A percentile compares a stretch with the other conserved stretches of the same genome.
These are phyloP conservation scores for Alternaria conjuncta DNA, from an alignment of 2,329 filamentous ascomycete genomes.

Conservation along the genomic window DNA sequence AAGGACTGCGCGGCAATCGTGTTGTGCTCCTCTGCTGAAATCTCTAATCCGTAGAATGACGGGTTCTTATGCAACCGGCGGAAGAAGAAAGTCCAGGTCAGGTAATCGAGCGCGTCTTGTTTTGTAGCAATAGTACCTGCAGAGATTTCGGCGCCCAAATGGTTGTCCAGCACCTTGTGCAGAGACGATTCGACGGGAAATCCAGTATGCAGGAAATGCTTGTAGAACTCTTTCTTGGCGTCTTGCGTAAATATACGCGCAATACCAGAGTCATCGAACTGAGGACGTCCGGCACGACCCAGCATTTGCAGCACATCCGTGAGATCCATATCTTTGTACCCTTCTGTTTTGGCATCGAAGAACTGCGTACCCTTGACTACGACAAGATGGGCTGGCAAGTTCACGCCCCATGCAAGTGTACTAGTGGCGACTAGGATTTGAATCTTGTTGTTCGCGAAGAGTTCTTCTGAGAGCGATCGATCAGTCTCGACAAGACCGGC, in stretches of 20 bases:
- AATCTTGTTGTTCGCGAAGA: conserved; percentile 97
- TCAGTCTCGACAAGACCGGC: conserved; percentile 96
- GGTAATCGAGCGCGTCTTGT: conserved; percentile 95
- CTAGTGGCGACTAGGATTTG: conserved; percentile 95
- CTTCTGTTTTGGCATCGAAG: conserved; percentile 97
- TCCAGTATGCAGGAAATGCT: conserved; percentile 97
- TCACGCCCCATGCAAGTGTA: conserved; percentile 97
- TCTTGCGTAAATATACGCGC: conserved; percentile 98
- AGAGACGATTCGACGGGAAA: conserved; percentile 97
- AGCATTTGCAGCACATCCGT: conserved; percentile 99
- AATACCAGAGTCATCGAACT: conserved; percentile 95
- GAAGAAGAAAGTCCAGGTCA: conserved; percentile 99
- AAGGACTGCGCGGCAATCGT: conserved; percentile 82
- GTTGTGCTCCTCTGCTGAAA: conserved; percentile 90
- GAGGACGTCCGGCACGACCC: conserved; percentile 90
- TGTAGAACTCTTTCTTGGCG: conserved; percentile 98
- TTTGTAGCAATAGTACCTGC: conserved; percentile 92
- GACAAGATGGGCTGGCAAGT: conserved; percentile 93
- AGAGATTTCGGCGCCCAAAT: conserved; percentile 92
- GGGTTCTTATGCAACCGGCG: conserved; percentile 96
- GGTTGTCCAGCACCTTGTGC: conserved; percentile 96
- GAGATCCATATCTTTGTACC: conserved; percentile 98
- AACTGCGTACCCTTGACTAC: conserved; percentile 98
- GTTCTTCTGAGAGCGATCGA: conserved; percentile 86
- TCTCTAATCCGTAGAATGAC: conserved; percentile 95